These are phyloP conservation scores for Zostera marina DNA, from an alignment of 116 monocot genomes.

Conservation along the genomic window DNA sequence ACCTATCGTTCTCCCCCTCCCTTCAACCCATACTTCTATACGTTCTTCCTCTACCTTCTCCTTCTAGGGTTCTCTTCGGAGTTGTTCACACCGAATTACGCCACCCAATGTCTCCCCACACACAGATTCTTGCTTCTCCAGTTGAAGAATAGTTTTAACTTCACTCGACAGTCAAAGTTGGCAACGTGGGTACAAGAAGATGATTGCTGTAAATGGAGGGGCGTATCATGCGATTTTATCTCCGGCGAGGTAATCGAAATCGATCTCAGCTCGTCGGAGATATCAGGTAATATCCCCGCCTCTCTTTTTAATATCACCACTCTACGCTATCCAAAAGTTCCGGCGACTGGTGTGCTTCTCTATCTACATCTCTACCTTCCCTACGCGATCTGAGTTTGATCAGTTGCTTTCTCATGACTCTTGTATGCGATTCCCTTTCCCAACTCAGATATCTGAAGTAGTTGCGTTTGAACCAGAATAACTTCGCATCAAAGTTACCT, in stretches of 20 bases:
- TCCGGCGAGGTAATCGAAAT: slow-evolving; percentile 6
- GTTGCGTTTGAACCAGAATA: slow-evolving; percentile 32
- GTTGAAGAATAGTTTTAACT: slow-evolving; percentile 1
- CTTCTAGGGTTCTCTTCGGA: too few species aligned
- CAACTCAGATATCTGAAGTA: slow-evolving; percentile 16
- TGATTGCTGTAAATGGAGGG: slow-evolving; percentile 13
- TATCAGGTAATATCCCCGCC: slow-evolving; percentile 4
- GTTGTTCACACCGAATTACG: too few species aligned
- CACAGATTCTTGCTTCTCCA: slow-evolving; percentile 8
- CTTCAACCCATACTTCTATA: too few species aligned
- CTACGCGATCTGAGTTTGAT: slow-evolving; percentile 36
- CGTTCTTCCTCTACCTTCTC: too few species aligned
- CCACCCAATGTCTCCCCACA: slow-evolving; percentile 7
- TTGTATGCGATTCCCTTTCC: slow-evolving; percentile 22
- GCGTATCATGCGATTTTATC: slow-evolving; percentile 6
- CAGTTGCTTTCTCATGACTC: slow-evolving; percentile 33
- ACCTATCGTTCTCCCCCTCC: too few species aligned
- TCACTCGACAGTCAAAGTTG: not conserved
- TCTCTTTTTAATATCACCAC: slow-evolving; percentile 9
- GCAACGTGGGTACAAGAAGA: not conserved
- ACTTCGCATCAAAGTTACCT: slow-evolving; percentile 25
- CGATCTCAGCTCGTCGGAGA: slow-evolving; percentile 5
- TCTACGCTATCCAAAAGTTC: slow-evolving; percentile 16
- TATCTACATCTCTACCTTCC: slow-evolving; percentile 17
- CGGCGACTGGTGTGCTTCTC: slow-evolving; percentile 21